Evolutionary conservation across 345 rosid genomes (phyloP), one percentile per base, ranked within the genome.

Genomic region (Clausena lansium): DNA sequence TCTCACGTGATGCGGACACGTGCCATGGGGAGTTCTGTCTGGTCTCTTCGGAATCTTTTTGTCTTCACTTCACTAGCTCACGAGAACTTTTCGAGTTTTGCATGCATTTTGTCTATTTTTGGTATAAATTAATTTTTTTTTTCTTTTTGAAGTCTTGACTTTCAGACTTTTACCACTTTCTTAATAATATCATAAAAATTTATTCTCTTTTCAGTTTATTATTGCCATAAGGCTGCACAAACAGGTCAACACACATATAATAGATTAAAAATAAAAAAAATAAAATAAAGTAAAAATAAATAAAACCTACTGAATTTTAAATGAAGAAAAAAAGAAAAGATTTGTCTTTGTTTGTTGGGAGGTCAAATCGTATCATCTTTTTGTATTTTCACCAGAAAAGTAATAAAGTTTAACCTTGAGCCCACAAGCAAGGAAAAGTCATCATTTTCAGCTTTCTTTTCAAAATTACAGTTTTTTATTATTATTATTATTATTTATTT

Each of bases 11-110:
- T n/a, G 55, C 57, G 25, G 66, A 45, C 79, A 71, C 79, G 75
- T 83, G 72, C 69, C 73, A 52, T 54, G 52, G 33, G 30, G 78
- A 83, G 54, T 73, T 33, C 19, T 77, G 79, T 71, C 83, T 72
- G 75, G 50, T 81, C 58, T 32, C 58, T 27, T 30, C 63, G 7
- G 69, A 60, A 36, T 47, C 17, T 67, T 67, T 52, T 77, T 78
- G 81, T 78, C 80, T 0, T 55, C 68, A 13, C 9, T 14, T 63
- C 41, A 11, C 27, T 20, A 4, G 20, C 24, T 79, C 87, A 82
- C 85, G 86, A 73, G 87, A 71, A 35, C 70, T 55, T 66, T 52
- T 54, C 55, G 5, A n/a, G 5, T 67, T 59, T 45, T 30, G 78
- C 19, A 52, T 13, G n/a, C n/a, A 30, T 64, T 39, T 50, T 35